Evolutionary conservation across 345 rosid species (phyloP), one percentile per base, ranked within the genome.

Genomic region (Ceriops tagal): DNA sequence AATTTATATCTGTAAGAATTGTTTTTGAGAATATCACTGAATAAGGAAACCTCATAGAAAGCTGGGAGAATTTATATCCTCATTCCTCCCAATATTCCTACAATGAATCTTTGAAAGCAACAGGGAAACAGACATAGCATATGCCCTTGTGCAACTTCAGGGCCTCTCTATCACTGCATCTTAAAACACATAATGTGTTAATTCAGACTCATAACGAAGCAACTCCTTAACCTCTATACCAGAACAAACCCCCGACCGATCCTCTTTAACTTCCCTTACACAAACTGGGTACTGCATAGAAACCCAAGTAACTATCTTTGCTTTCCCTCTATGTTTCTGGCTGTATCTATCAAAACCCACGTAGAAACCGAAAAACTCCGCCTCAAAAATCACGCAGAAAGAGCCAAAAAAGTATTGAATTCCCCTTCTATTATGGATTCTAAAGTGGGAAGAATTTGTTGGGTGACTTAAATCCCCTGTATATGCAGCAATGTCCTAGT

Each of bases 391-490:
- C 66, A 57, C 64, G 55, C 60, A 9, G 6, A 24, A 71, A 77
- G 53, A 28, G 55, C 58, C 46, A 46, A 46, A 46, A 46, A 39
- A 49, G 52, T 69, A 58, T 76, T 64, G 28, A 61, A 64, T 70
- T 71, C 70, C 19, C 49, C 16, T 52, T 56, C 70, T 13, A 34
- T 13, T 15, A 43, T 11, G 49, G 18, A 0, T 43, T 43, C 11
- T 31, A 31, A 52, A 8, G 52, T 78, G 67, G 73, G 69, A 47
- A 57, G 34, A 77, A 37, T 32, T 70, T 71, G 71, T 37, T 57
- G 66, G 77, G 72, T 65, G 70, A 73, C 82, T 77, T 78, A 80
- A 80, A 81, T 84, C 81, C 80, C 68, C 60, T 75, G 58, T 58
- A 65, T 37, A 13, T 15, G 22, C 69, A 49, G 59, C 64, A 72